Evolutionary conservation across 768 basidiomycete genomes (phyloP).

Genomic region (Leccinum broughii): DNA sequence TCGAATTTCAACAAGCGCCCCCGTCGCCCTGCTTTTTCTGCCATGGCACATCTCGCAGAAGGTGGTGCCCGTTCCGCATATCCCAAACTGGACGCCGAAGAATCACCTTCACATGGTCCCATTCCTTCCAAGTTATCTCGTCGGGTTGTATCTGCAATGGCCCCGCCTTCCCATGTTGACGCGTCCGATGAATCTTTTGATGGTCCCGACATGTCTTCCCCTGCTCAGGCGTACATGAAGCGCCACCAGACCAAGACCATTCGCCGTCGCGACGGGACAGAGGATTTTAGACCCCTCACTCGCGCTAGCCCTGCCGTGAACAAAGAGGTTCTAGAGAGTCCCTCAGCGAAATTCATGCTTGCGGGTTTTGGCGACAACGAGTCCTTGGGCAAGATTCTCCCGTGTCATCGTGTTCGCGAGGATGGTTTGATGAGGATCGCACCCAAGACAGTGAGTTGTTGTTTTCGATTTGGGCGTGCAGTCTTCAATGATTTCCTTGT

Average conservation of each 20-base stretch:
- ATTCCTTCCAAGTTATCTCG: constrained; percentile 41
- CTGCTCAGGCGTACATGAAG: constrained; percentile 77
- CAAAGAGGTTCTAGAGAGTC: constrained; percentile 51
- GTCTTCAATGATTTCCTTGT: constrained; percentile 9
- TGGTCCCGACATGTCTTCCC: constrained; percentile 70
- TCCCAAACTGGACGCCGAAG: constrained; percentile 37
- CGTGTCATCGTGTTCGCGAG: constrained; percentile 91
- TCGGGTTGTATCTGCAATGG: constrained; percentile 75
- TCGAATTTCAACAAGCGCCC: constrained; percentile 56
- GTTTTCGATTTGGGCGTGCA: neutral
- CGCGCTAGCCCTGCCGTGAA: constrained; percentile 55
- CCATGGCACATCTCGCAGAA: constrained; percentile 53
- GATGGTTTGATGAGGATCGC: constrained; percentile 94
- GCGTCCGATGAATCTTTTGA: constrained; percentile 55
- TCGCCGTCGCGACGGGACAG: constrained; percentile 77
- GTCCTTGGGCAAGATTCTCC: constrained; percentile 87
- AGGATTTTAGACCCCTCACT: constrained; percentile 76
- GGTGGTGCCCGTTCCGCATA: constrained; percentile 43
- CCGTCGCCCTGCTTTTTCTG: constrained; percentile 68
- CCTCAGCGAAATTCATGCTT: constrained; percentile 53
- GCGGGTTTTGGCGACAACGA: constrained; percentile 92
- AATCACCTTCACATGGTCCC: constrained; percentile 31
- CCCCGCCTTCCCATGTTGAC: constrained; percentile 43
- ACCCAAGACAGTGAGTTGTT: constrained; percentile 64
- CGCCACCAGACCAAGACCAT: constrained; percentile 78